Percentiles rank a stretch among this genome's conserved stretches.
Evolutionary conservation across 331 rosid species (phyloP).

Genomic region (Acacia pycnantha): DNA sequence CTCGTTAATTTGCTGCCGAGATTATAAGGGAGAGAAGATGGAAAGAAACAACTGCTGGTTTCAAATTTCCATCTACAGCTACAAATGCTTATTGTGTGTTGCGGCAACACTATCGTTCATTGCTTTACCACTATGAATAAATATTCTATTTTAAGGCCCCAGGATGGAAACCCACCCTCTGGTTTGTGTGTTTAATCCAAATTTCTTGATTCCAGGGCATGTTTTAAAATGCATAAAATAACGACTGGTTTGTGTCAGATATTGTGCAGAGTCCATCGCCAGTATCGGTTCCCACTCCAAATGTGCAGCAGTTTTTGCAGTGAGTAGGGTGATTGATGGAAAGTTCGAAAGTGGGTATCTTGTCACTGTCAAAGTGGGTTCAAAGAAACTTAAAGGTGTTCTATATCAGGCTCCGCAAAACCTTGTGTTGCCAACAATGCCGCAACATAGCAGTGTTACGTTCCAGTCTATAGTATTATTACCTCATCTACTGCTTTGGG

Average conservation of each 20-base stretch:
- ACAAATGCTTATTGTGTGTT: conserved; percentile 72
- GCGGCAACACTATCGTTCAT: conserved; percentile 72
- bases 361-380: no score
- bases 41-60: conserved; percentile 80
- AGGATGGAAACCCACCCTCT: conserved; percentile 47
- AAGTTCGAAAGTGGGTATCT: no score
- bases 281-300: conserved; percentile 34
- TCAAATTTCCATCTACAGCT: conserved; percentile 89
- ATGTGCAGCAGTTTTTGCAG: conserved; percentile 38
- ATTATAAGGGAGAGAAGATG: conserved; percentile 72
- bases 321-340: no score
- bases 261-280: conserved; percentile 35
- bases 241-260: conserved; percentile 41
- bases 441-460: conserved; percentile 22
- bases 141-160: conserved; percentile 65
- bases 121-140: conserved; percentile 83
- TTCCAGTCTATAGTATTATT: conserved; percentile 28
- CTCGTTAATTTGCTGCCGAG: conserved; percentile 43
- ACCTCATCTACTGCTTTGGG: conserved; percentile 35
- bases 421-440: conserved; percentile 1
- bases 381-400: no score
- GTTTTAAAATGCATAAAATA: conserved; percentile 10
- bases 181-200: conserved; percentile 42
- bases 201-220: neutral
- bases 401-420: no score